Evolutionary conservation across 129 eudicot genomes (phyloP).

Genomic region (Flaveria robusta): DNA sequence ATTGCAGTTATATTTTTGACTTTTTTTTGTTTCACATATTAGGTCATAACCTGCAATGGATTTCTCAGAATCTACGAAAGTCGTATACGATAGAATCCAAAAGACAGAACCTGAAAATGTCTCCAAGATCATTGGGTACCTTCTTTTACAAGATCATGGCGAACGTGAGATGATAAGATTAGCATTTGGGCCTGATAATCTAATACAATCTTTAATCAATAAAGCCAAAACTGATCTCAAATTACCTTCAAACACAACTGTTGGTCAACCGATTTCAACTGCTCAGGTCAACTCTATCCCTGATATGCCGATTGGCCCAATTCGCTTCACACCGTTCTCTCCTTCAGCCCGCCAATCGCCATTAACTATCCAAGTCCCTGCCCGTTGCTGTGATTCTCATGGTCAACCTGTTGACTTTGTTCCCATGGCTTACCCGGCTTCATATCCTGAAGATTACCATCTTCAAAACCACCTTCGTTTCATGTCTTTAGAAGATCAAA

Average conservation of each 20-base stretch:
- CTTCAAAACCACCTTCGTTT: constrained; percentile 51
- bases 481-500: constrained; percentile 48
- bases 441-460: constrained; percentile 43
- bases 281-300: constrained; percentile 27
- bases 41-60: constrained; percentile 47
- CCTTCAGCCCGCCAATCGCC: constrained; percentile 42
- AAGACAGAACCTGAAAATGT: constrained; percentile 53
- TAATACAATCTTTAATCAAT: constrained; percentile 38
- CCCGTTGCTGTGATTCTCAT: constrained; percentile 42
- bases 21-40: constrained; percentile 21
- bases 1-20: constrained; percentile 1
- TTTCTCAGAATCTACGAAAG: constrained; percentile 47
- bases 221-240: constrained; percentile 43
- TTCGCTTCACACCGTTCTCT: constrained; percentile 44
- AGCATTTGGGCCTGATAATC: constrained; percentile 57
- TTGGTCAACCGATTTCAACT: constrained; percentile 37
- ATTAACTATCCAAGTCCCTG: constrained; percentile 37
- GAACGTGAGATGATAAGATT: constrained; percentile 56
- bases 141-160: constrained; percentile 54
- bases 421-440: constrained; percentile 35
- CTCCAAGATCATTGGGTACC: constrained; percentile 53
- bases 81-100: constrained; percentile 48
- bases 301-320: background rate
- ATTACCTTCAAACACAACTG: constrained; percentile 32
- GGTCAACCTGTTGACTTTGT: constrained; percentile 42